Conservation (phyloP, 352 stramenopile species). For the Globisporangium orthogonon region DNA sequence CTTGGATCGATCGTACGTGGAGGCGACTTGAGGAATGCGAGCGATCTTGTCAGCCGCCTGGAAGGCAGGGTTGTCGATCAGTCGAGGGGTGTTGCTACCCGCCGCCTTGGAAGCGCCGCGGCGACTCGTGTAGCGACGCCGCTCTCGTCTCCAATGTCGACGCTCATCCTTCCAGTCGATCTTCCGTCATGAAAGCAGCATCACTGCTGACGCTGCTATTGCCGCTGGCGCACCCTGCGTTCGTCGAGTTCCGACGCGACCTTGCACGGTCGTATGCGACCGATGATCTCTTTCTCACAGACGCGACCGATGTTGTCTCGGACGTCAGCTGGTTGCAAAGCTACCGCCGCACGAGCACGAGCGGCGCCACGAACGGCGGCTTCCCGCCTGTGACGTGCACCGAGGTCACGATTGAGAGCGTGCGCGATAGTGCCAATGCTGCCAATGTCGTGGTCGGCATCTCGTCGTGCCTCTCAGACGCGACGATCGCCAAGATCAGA, state of each 20-base stretch:
- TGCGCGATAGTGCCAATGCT: background rate
- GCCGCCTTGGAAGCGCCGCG: background rate
- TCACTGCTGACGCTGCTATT: background rate
- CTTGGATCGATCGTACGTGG: too few relatives aligned
- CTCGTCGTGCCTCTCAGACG: constrained; percentile 10
- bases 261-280: constrained; percentile 11
- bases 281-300: constrained; percentile 3
- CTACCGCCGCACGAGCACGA: constrained; percentile 2
- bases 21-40: too few relatives aligned
- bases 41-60: too few relatives aligned
- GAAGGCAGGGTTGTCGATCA: too few relatives aligned
- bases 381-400: constrained; percentile 1
- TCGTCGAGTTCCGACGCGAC: constrained; percentile 13
- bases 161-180: background rate
- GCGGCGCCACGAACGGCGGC: constrained; percentile 4
- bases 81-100: too few relatives aligned
- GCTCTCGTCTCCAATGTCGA: too few relatives aligned
- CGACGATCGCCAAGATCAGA: constrained; percentile 5
- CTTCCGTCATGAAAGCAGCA: background rate
- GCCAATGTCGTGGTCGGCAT: constrained; percentile 6
- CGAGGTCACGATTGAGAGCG: constrained; percentile 7
- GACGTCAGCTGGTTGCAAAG: constrained; percentile 12
- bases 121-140: constrained; percentile 14
- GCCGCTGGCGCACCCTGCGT: background rate
- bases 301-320: constrained; percentile 4